Conservation (phyloP, 2,329 filamentous ascomycete genomes). For the Dryadomyces quercivorus region DNA sequence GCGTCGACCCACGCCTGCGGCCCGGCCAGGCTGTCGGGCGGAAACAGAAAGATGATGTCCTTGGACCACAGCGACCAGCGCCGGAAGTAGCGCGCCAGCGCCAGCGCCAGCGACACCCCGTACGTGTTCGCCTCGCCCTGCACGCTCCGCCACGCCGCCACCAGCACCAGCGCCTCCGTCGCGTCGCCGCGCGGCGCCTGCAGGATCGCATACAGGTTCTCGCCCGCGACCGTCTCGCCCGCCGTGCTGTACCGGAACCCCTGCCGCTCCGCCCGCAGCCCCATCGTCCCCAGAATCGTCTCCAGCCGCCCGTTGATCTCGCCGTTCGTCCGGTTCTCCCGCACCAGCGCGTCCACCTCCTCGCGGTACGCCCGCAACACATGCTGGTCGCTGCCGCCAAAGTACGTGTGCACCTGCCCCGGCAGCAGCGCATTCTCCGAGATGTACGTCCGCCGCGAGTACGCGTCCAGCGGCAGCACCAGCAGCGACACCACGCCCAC, state of each 20-base stretch:
- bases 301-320: conserved; percentile 61
- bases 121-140: conserved; percentile 70
- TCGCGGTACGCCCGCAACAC: conserved; percentile 82
- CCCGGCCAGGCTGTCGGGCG: conserved; percentile 78
- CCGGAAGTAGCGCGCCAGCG: conserved; percentile 89
- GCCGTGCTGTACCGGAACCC: conserved; percentile 74
- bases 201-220: conserved; percentile 89
- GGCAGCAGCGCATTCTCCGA: conserved; percentile 94
- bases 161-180: conserved; percentile 88
- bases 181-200: conserved; percentile 91
- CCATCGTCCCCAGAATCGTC: conserved; percentile 62
- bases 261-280: conserved; percentile 79
- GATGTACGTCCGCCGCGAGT: conserved; percentile 87
- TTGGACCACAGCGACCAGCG: conserved; percentile 98
- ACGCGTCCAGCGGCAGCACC: conserved; percentile 77
- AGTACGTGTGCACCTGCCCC: conserved; percentile 96
- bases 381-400: conserved; percentile 90
- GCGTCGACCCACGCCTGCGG: conserved; percentile 96
- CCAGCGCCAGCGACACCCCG: conserved; percentile 75
- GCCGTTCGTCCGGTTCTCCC: conserved; percentile 36
- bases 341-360: conserved; percentile 54
- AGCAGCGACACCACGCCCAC: conserved; percentile 85
- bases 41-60: conserved; percentile 86
- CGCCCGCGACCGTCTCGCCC: conserved; percentile 60
- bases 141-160: conserved; percentile 79